Base-by-base conservation (phyloP, 2,329 filamentous ascomycete genomes). In the Fusarium albidum region DNA sequence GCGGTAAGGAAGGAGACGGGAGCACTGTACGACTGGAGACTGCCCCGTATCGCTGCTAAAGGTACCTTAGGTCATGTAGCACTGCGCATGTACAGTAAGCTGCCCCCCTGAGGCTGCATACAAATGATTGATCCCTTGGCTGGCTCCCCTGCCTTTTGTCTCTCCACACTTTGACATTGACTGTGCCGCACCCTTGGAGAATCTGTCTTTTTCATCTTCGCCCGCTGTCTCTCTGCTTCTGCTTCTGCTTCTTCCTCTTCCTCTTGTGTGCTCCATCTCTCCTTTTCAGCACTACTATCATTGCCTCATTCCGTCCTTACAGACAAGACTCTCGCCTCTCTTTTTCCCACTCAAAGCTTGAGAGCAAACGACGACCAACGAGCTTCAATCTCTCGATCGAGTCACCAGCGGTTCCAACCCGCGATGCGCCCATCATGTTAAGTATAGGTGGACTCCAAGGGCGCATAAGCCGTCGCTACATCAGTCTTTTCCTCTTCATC, bases 391-490 rank as follows among this genome's bases (percentile, higher is more conserved):
- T 27, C 26, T 31, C 40, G 34, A 17, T 28, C 12, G 35, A 39
- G 14, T 27, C 26, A 11, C 18, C 15, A 26, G 18, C 34, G 34
- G 25, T 41, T 41, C 29, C 28, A 44, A 43, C 48, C 21, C 21
- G 59, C 41, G 37, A 65, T 66, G 64, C 43, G 46, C 52, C 38
- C 37, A 52, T 55, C 46, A 48, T 73, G 69, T 38, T 73, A 21
- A 21, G 5, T 21, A 21, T 21, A 37, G 68, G 49, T 39, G 63
- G 68, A 63, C 45, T 68, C 41, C 68, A 70, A 57, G 68, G 72
- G 55, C 69, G 69, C 50, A 54, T 62, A 11, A 63, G 62, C 52
- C 71, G 71, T 57, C 73, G 73, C 56, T 72, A 71, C 41, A 42
- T 72, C 40, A 61, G 59, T 42, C 54, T 74, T 33, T 44, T 70